Base-by-base conservation (phyloP, 495 filamentous ascomycete genomes). In the Viridothelium virens region DNA sequence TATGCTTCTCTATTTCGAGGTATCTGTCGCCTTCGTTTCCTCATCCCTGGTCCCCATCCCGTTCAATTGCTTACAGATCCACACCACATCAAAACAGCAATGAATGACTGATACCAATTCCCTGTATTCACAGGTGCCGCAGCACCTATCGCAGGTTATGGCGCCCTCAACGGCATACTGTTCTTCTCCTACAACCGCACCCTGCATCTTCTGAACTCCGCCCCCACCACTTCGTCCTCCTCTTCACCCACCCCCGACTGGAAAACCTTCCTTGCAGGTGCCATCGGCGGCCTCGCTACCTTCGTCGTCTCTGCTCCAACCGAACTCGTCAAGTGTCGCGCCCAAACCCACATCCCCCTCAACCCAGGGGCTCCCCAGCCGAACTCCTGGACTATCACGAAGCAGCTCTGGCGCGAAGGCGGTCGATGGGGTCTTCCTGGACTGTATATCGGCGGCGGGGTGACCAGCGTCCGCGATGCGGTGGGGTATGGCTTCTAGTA, bases 401-500 rank as follows among this genome's bases (percentile, higher is more conserved):
- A 80, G 63, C 79, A 85, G 11, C 82, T 91, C 44, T 72, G 87
- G 61, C 80, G 74, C 48, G 74, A 72, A n/a, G 81, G 85, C 46
- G 48, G 48, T 53, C 25, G 25, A 25, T 25, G 25, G 25, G 91
- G 91, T 0, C 70, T 89, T 38, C 77, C 79, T 34, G 92, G 90
- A 0, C 72, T 96, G 10, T 96, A 94, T 74, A 79, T 82, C 65
- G 92, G 90, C 36, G 92, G 92, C 38, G 79, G 74, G 3, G 83
- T 96, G 34, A 96, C 92, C 9, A 89, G 87, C 65, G 73, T 91
- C 59, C 80, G 92, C 56, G 92, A 96, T 76, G 86, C 87, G 65
- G 83, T 96, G 66, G 92, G 92, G 25, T 96, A 95, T 74, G 92
- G 92, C 2, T 96, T 96, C 73, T 96, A 96, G 85, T 88, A 83